Evolutionary conservation across 306 rosid genomes (phyloP).

Genomic region (Vigna nakashimae): DNA sequence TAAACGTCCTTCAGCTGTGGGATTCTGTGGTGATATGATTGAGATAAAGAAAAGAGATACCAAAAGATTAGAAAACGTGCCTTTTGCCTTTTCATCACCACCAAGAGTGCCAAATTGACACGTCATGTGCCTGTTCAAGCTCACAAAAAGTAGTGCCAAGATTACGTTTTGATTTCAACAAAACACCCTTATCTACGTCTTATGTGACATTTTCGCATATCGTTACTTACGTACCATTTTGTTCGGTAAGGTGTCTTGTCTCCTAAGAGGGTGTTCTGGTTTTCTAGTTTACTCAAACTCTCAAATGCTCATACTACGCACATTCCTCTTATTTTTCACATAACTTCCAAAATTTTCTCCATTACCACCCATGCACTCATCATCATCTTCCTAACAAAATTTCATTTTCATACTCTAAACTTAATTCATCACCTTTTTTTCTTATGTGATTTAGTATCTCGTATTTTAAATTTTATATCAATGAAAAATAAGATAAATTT

Average conservation of each 20-base stretch:
- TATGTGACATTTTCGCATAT: constrained; percentile 1
- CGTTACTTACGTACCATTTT: not conserved
- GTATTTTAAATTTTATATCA: too few species aligned
- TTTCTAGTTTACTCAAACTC: constrained; percentile 20
- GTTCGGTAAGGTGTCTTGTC: constrained; percentile 50
- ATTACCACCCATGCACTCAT: too few species aligned
- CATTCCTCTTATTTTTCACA: too few species aligned
- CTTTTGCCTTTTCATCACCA: constrained; percentile 53
- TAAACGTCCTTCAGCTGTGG: constrained; percentile 28
- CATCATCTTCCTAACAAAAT: too few species aligned
- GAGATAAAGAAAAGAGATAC: constrained; percentile 21
- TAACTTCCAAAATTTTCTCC: too few species aligned
- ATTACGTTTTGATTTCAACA: constrained; percentile 25
- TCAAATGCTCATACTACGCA: not conserved
- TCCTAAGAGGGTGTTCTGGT: constrained; percentile 40
- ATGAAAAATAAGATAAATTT: too few species aligned
- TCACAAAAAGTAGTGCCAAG: constrained; percentile 35
- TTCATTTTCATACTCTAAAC: too few species aligned
- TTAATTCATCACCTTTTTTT: too few species aligned
- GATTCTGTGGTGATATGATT: constrained; percentile 35
- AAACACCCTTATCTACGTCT: not conserved
- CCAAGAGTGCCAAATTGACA: constrained; percentile 54
- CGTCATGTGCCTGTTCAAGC: constrained; percentile 52
- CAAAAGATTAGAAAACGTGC: constrained; percentile 25
- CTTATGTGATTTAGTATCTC: too few species aligned